Percentiles rank a stretch among this genome's conserved stretches.
phyloP scores from a whole-genome alignment of 225 moss, liverwort and hornwort genomes.

The Pseudoscleropodium purum region DNA sequence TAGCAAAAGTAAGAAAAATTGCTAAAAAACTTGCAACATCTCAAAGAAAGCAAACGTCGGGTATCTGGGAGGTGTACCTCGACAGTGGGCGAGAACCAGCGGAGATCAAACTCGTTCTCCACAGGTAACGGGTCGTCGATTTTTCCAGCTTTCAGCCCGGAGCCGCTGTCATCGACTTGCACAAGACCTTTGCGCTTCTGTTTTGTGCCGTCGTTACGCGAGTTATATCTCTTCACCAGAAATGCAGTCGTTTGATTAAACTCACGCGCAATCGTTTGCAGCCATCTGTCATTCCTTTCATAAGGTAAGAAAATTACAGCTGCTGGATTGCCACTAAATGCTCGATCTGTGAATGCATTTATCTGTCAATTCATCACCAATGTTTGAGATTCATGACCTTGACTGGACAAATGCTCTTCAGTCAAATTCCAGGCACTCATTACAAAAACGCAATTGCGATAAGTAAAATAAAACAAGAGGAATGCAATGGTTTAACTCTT shows the following conservation, averaged over 20 bases:
- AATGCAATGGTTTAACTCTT: background rate
- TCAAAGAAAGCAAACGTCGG: background rate
- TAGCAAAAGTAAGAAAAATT: background rate
- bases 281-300: slow-evolving; percentile 73
- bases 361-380: slow-evolving; percentile 53
- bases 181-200: slow-evolving; percentile 28
- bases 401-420: background rate
- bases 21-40: background rate
- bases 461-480: background rate
- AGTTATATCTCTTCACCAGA: slow-evolving; percentile 67
- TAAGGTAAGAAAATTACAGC: slow-evolving; percentile 96
- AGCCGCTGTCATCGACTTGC: slow-evolving; percentile 35
- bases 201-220: slow-evolving; percentile 13
- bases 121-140: background rate
- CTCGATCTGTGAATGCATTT: slow-evolving; percentile 74
- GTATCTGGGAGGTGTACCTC: slow-evolving; percentile 45
- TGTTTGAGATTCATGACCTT: slow-evolving; percentile 9
- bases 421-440: background rate
- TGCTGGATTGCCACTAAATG: slow-evolving; percentile 94
- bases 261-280: slow-evolving; percentile 81
- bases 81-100: slow-evolving; percentile 72
- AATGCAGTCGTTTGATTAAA: slow-evolving; percentile 92
- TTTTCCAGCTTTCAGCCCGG: slow-evolving; percentile 29
- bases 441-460: background rate
- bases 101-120: slow-evolving; percentile 87